A percentile compares a stretch with the other conserved stretches of the same genome.
Conservation (phyloP, 805 yeast species). For the Saccharomycopsis fermentans region DNA sequence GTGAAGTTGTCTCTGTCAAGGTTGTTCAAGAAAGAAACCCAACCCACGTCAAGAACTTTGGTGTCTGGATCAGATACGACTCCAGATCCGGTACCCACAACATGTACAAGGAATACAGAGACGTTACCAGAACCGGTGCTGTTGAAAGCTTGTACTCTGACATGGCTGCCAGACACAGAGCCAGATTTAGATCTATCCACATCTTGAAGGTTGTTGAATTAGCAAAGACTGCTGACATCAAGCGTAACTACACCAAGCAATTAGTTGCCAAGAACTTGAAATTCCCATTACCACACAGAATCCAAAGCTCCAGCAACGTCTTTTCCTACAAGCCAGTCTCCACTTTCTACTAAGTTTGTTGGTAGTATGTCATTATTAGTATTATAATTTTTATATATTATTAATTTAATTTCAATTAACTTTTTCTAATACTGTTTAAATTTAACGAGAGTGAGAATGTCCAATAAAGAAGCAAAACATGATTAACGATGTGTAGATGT, state of each 20-base stretch:
- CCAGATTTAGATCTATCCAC: constrained; percentile 99
- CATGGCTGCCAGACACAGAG: constrained; percentile 99
- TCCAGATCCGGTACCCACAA: constrained; percentile 99
- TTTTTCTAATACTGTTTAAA: constrained; percentile 1
- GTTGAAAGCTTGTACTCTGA: constrained; percentile 98
- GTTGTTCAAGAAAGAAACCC: constrained; percentile 90
- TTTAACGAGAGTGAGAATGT: neutral
- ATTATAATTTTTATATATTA: constrained; percentile 1
- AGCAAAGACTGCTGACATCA: constrained; percentile 94
- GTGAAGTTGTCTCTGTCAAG: constrained; percentile 95
- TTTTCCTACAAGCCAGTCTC: constrained; percentile 91
- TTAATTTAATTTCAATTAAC: constrained; percentile 1
- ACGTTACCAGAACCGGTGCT: constrained; percentile 97
- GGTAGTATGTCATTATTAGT: constrained; percentile 1
- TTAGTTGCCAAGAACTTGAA: constrained; percentile 89
- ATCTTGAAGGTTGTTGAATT: constrained; percentile 98
- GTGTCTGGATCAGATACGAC: constrained; percentile 99
- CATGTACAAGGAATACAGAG: constrained; percentile 99
- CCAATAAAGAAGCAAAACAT: neutral
- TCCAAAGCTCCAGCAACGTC: constrained; percentile 79
- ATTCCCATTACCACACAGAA: constrained; percentile 99
- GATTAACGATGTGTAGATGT: too few relatives aligned
- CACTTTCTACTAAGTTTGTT: constrained; percentile 75
- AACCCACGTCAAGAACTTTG: constrained; percentile 99
- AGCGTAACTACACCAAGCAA: constrained; percentile 99